phyloP scores from a whole-genome alignment of 441 rosid genomes.

The Erodium texanum region DNA sequence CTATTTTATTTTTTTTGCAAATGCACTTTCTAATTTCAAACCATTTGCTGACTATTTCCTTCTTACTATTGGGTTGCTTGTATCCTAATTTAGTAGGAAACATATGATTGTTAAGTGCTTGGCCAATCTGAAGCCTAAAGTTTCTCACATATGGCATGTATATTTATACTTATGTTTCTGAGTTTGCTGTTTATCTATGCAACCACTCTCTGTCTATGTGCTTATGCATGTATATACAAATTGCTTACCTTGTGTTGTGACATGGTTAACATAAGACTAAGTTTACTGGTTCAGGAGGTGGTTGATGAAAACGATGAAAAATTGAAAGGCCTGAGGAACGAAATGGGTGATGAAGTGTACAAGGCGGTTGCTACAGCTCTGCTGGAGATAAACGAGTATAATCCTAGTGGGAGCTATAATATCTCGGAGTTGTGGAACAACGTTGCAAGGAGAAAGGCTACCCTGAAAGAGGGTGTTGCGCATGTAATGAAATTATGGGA shows the following conservation, averaged over 20 bases:
- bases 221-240: too few relatives aligned
- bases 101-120: background rate
- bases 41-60: background rate
- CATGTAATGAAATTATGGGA: constrained; percentile 47
- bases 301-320: constrained; percentile 57
- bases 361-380: constrained; percentile 55
- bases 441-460: constrained; percentile 49
- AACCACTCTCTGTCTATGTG: background rate
- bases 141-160: background rate
- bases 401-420: constrained; percentile 82
- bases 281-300: constrained; percentile 43
- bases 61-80: background rate
- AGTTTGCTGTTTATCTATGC: too few relatives aligned
- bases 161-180: too few relatives aligned
- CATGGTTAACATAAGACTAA: background rate
- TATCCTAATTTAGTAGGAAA: background rate
- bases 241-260: background rate
- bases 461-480: constrained; percentile 53
- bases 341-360: constrained; percentile 53
- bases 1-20: background rate
- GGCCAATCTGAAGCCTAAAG: background rate
- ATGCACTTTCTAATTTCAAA: background rate
- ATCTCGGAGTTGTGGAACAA: constrained; percentile 75
- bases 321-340: constrained; percentile 43
- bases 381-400: constrained; percentile 68